These are phyloP conservation scores for Clonostachys rosea DNA, from an alignment of 2,329 filamentous ascomycete species.

Conservation along the genomic window DNA sequence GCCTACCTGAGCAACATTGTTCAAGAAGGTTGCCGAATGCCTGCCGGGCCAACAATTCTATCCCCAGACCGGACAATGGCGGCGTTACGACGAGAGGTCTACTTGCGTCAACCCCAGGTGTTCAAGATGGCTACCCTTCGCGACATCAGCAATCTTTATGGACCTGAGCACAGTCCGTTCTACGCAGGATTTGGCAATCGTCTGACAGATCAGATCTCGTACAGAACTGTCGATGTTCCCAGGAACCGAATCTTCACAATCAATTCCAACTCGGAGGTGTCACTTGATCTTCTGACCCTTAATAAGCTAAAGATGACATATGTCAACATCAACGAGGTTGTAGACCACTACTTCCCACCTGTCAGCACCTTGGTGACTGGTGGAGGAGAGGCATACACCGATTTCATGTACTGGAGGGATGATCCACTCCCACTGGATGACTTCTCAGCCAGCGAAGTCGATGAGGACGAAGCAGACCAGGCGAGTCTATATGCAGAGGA, in stretches of 20 bases:
- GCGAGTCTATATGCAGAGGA: constrained; percentile 37
- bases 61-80: constrained; percentile 94
- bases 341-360: constrained; percentile 97
- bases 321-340: constrained; percentile 92
- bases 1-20: constrained; percentile 85
- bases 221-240: constrained; percentile 93
- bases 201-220: constrained; percentile 91
- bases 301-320: constrained; percentile 97
- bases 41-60: constrained; percentile 88
- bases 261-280: constrained; percentile 95
- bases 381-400: constrained; percentile 91
- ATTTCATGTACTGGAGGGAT: constrained; percentile 96
- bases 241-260: constrained; percentile 96
- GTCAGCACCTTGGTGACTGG: constrained; percentile 81
- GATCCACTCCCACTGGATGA: constrained; percentile 79
- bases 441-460: constrained; percentile 76
- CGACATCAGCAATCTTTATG: constrained; percentile 88
- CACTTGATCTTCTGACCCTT: constrained; percentile 80
- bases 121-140: constrained; percentile 99
- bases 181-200: constrained; percentile 97
- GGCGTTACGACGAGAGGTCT: constrained; percentile 85
- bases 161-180: constrained; percentile 73
- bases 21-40: constrained; percentile 82
- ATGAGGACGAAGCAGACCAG: constrained; percentile 43
- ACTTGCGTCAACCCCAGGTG: constrained; percentile 92